These are phyloP conservation scores for Glycine tomentella DNA, from an alignment of 306 rosid genomes.

Conservation along the genomic window DNA sequence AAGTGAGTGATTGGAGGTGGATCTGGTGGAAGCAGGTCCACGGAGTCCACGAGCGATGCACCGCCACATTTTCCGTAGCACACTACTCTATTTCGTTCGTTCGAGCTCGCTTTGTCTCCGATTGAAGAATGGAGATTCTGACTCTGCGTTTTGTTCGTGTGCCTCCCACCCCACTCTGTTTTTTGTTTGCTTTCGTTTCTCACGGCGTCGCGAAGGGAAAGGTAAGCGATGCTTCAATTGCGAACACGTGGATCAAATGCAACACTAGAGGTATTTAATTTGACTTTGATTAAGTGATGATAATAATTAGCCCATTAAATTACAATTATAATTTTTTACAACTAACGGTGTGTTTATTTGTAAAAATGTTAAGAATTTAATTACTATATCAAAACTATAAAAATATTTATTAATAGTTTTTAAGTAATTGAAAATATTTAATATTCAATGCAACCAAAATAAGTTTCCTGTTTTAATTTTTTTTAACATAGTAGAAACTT, in stretches of 20 bases:
- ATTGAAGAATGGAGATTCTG: neutral
- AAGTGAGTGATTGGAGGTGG: constrained; percentile 52
- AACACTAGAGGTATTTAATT: neutral
- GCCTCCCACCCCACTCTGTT: neutral
- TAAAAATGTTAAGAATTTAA: no score
- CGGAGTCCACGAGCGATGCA: constrained; percentile 80
- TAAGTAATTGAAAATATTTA: no score
- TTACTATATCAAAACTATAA: no score
- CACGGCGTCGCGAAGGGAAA: constrained; percentile 22
- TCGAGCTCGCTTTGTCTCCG: constrained; percentile 3
- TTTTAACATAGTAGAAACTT: no score
- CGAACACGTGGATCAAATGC: neutral
- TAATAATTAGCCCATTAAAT: neutral
- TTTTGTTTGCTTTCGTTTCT: neutral
- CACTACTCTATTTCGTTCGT: neutral
- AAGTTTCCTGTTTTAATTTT: no score
- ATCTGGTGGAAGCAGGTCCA: constrained; percentile 59
- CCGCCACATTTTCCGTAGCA: constrained; percentile 72
- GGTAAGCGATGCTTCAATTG: neutral
- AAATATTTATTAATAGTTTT: no score
- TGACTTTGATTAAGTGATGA: neutral
- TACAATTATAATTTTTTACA: neutral
- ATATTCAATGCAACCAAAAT: no score
- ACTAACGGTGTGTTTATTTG: no score
- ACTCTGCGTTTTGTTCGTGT: neutral